phyloP scores from a whole-genome alignment of 768 basidiomycete species.

The Pisolithus albus region DNA sequence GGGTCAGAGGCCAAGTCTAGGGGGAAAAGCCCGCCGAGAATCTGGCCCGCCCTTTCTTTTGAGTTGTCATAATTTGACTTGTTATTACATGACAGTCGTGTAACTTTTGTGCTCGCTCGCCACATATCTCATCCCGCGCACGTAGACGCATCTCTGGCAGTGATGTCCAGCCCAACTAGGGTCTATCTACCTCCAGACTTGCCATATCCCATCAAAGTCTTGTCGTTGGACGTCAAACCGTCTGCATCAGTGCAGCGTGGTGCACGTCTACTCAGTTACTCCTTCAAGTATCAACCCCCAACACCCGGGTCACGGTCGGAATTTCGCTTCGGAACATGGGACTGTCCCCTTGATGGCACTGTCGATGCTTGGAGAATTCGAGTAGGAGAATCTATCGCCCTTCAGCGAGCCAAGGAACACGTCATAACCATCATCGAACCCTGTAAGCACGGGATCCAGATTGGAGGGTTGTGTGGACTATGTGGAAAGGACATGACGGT shows the following conservation, averaged over 20 bases:
- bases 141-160: background rate
- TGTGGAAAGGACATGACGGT: conserved; percentile 95
- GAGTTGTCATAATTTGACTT: background rate
- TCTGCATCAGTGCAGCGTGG: conserved; percentile 55
- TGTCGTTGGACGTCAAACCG: conserved; percentile 52
- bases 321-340: conserved; percentile 85
- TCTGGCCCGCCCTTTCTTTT: background rate
- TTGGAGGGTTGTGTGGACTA: conserved; percentile 85
- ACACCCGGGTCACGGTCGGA: conserved; percentile 46
- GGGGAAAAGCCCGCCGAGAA: no score
- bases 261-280: conserved; percentile 75
- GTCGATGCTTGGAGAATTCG: conserved; percentile 66
- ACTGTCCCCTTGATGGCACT: conserved; percentile 76
- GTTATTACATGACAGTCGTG: no score
- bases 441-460: conserved; percentile 94
- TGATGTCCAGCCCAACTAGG: conserved; percentile 60
- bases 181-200: conserved; percentile 71
- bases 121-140: background rate
- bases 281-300: conserved; percentile 56
- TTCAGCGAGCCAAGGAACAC: conserved; percentile 50
- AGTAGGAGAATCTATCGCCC: conserved; percentile 57
- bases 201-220: conserved; percentile 81
- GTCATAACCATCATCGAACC: conserved; percentile 73
- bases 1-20: no score
- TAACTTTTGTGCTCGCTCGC: no score